Evolutionary conservation across 305 asterid species (phyloP).

Genomic region (Fraxinus xanthoxyloides): DNA sequence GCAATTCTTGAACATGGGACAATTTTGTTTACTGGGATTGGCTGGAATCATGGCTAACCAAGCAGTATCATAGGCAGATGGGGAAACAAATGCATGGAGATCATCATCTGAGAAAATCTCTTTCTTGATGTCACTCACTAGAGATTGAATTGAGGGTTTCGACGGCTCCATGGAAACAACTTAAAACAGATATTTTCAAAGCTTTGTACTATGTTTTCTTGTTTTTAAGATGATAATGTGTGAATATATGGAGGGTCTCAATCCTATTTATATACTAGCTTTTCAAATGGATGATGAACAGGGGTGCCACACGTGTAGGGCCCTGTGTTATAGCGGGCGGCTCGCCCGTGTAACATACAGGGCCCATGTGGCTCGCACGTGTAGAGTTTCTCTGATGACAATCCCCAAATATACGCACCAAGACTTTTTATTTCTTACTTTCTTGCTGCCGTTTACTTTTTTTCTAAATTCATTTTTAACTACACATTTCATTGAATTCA

Average conservation of each 20-base stretch:
- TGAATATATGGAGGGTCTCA: not conserved
- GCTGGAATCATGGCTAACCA: conserved; percentile 64
- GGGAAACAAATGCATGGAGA: conserved; percentile 15
- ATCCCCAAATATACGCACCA: not conserved
- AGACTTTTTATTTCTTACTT: too few relatives aligned
- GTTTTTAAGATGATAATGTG: not conserved
- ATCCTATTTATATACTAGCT: not conserved
- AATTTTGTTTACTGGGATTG: not conserved
- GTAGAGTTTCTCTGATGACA: not conserved
- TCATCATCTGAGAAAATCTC: conserved; percentile 25
- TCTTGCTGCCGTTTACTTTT: too few relatives aligned
- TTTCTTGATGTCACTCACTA: conserved; percentile 37
- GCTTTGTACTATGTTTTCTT: not conserved
- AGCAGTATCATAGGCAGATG: conserved; percentile 61
- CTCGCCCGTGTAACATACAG: too few relatives aligned
- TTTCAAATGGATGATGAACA: too few relatives aligned
- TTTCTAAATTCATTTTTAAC: too few relatives aligned
- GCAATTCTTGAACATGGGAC: conserved; percentile 49
- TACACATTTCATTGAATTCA: not conserved
- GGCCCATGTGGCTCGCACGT: too few relatives aligned
- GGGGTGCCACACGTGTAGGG: too few relatives aligned
- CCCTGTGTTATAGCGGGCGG: too few relatives aligned
- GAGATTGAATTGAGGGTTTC: conserved; percentile 27
- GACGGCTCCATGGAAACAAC: conserved; percentile 28
- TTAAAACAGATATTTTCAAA: not conserved